Evolutionary conservation across 73 alveolate genomes (phyloP), one percentile per base, ranked within the genome.

Genomic region (Blepharisma stoltei): DNA sequence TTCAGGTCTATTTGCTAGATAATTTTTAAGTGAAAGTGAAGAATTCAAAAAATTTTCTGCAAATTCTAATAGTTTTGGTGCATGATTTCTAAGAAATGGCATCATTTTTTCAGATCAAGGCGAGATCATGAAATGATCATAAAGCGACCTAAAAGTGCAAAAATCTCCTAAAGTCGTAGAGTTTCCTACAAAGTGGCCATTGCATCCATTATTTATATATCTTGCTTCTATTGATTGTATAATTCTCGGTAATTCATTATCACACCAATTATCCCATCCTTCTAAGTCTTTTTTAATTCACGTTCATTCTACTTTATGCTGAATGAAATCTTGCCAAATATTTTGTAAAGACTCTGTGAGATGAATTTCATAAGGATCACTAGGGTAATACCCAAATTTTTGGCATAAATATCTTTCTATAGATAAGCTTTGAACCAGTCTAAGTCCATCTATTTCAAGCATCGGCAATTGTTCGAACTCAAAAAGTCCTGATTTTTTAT

Each of bases 391-490:
- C 11, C 89, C 90, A 67, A 78, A 78, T 49, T 32, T 77, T 71
- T 71, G 71, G 54, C 94, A 94, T 48, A 91, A 81, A 66, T 65
- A 77, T 84, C 89, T 83, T 54, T 82, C 77, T 23, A 88, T 88
- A 38, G 94, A 86, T 65, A 46, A 75, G 66, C 85, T 67, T 80
- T 91, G 94, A 11, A 48, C 38, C 75, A 77, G 82, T 52, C 53
- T 53, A 70, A 84, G 77, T 2, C 90, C 93, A 54, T 84, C 92
- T 45, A 70, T 71, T 46, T 90, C 95, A 69, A 91, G 78, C 7
- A 70, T 78, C 14, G 95, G 95, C 18, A 91, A 67, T 41, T 88
- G 89, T 49, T 85, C 90, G 45, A 81, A 87, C 71, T 83, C 89
- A 47, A 78, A 79, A 52, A 47, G 48, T n/a, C 18, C 73, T 60